Percentiles rank a stretch among this genome's conserved stretches.
These are phyloP conservation scores for Microstegium vimineum DNA, from an alignment of 176 grass and related monocot species.

Conservation along the genomic window DNA sequence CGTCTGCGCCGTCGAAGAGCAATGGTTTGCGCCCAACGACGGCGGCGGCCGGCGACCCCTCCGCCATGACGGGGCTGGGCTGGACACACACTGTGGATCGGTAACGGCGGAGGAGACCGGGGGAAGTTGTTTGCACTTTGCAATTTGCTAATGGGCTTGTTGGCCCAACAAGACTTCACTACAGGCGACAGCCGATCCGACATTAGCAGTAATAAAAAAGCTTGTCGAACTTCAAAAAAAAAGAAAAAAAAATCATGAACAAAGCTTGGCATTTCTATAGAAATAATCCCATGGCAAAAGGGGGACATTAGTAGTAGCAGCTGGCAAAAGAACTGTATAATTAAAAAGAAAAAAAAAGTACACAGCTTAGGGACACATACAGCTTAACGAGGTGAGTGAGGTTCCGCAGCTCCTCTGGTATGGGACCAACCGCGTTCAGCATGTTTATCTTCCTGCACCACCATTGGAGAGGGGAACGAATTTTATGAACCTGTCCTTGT, in stretches of 20 bases:
- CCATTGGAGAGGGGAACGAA: not conserved
- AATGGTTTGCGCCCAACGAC: not conserved
- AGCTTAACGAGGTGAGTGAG: constrained; percentile 64
- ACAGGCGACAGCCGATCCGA: no score
- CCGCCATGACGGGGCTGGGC: not conserved
- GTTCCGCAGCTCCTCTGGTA: constrained; percentile 69
- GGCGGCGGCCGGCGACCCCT: not conserved
- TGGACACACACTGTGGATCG: not conserved
- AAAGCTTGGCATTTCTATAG: not conserved
- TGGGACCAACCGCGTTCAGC: constrained; percentile 48
- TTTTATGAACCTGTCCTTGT: not conserved
- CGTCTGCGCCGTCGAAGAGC: not conserved
- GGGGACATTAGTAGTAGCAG: not conserved
- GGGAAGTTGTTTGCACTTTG: no score
- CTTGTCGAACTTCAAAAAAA: not conserved
- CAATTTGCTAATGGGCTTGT: not conserved
- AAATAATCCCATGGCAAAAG: not conserved
- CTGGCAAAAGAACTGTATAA: not conserved
- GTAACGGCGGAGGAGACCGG: no score
- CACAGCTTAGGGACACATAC: constrained; percentile 35
- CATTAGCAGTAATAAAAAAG: no score
- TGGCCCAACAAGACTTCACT: not conserved
- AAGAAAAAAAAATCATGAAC: no score
- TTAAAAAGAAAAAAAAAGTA: not conserved
- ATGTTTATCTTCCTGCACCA: constrained; percentile 52